Base-by-base conservation (phyloP, 2,329 filamentous ascomycete genomes). In the Delphinella strobiligena region DNA sequence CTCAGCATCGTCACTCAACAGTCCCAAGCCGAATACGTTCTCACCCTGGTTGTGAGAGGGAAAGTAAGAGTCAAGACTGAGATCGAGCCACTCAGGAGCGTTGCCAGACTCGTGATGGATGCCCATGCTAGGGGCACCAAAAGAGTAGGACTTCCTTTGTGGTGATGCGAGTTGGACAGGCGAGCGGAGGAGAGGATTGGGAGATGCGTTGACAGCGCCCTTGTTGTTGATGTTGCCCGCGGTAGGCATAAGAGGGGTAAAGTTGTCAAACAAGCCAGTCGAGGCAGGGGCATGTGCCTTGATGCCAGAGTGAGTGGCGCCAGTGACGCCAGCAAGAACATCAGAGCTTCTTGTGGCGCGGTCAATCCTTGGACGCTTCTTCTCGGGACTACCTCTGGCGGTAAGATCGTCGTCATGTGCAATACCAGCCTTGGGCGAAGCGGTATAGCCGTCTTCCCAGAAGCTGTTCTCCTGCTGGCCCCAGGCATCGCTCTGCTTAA, bases 331-430 rank as follows among this genome's bases (percentile, higher is more conserved):
- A 31, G 69, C 68, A 16, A 84, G 65, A 9, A 75, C 72, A 43
- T 74, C 75, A 7, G 72, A 67, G 4, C 78, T 81, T 11, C 67
- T 69, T 33, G 69, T 69, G 5, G 79, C 72, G 44, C 80, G 74
- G 48, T 81, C 78, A 12, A 80, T 56, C 34, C 76, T 73, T 37
- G 70, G 68, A 22, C 71, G 68, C 49, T 78, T 77, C 63, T 84
- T 85, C 43, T 77, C 63, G 1, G 82, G 82, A 9, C 80, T 85
- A 2, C 78, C 75, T 24, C 71, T 68, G 5, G 64, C 60, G 5
- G 67, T 63, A 45, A 68, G 64, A 22, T 59, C 55, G 19, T 56
- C 54, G 7, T 55, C 49, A n/a, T n/a, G n/a, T 5, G 51, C 53
- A 14, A 19, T 19, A 27, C 12, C 22, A 27, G 22, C 22, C 22